Evolutionary conservation across 768 basidiomycete species (phyloP).

Genomic region (Lenzites betulinus): DNA sequence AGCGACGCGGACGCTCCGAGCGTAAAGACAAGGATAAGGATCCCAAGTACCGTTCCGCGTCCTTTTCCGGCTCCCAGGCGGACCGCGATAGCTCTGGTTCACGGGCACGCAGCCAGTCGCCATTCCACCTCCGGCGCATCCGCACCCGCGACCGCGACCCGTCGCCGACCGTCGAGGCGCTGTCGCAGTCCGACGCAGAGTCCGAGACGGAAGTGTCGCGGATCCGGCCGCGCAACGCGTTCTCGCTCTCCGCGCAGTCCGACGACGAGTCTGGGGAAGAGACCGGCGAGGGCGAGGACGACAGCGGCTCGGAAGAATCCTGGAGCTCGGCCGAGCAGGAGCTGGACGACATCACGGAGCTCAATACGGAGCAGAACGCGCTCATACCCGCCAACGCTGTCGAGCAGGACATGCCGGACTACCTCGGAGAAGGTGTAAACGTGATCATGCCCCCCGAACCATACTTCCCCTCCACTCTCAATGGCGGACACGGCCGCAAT

Average conservation of each 20-base stretch:
- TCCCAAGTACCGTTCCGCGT: constrained; percentile 35
- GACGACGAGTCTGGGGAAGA: constrained; percentile 57
- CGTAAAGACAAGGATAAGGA: constrained; percentile 37
- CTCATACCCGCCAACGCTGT: constrained; percentile 48
- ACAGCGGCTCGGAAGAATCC: constrained; percentile 55
- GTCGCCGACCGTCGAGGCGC: constrained; percentile 50
- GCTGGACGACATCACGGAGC: constrained; percentile 81
- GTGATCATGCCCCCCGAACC: constrained; percentile 84
- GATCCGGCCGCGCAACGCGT: constrained; percentile 61
- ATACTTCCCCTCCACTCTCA: constrained; percentile 76
- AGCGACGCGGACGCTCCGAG: constrained; percentile 57
- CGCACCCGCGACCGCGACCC: constrained; percentile 50
- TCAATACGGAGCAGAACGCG: constrained; percentile 86
- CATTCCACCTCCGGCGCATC: constrained; percentile 74
- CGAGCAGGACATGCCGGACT: constrained; percentile 71
- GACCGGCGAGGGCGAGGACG: constrained; percentile 47
- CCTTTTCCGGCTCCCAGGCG: constrained; percentile 46
- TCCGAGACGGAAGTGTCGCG: constrained; percentile 54
- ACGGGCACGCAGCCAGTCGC: constrained; percentile 76
- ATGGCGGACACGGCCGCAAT: constrained; percentile 41
- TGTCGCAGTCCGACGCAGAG: constrained; percentile 65
- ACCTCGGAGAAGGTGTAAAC: constrained; percentile 90
- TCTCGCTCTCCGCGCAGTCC: constrained; percentile 58
- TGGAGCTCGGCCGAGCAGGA: constrained; percentile 61
- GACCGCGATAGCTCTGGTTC: constrained; percentile 36